Conservation (phyloP, 2,329 filamentous ascomycete genomes). For the Parastagonospora avenae region DNA sequence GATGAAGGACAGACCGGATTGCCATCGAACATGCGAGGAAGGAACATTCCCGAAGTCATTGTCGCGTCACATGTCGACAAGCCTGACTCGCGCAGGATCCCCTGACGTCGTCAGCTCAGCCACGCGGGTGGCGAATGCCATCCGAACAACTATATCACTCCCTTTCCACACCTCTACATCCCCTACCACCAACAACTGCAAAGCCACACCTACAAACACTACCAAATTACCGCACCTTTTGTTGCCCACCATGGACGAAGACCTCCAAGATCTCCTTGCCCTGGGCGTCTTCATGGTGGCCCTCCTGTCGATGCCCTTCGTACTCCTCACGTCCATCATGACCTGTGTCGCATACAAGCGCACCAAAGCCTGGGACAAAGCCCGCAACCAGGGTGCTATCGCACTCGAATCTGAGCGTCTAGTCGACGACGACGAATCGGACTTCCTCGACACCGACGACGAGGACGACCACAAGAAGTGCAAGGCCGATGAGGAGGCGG, state of each 20-base stretch:
- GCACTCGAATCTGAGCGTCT: slow-evolving; percentile 26
- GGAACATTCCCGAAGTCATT: not conserved
- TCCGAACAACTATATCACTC: not conserved
- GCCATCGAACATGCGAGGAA: not conserved
- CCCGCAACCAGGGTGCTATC: slow-evolving; percentile 28
- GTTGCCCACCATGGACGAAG: slow-evolving; percentile 33
- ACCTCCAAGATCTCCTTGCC: slow-evolving; percentile 34
- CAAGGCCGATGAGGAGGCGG: slow-evolving; percentile 37
- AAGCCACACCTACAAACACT: not conserved
- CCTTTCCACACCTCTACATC: not conserved
- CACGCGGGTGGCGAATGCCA: not conserved
- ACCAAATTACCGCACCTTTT: not conserved
- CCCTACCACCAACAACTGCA: not conserved
- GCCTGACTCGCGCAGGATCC: not conserved
- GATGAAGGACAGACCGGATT: too few species aligned
- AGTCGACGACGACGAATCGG: slow-evolving; percentile 27
- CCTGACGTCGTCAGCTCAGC: not conserved
- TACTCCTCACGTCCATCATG: slow-evolving; percentile 28
- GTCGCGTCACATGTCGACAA: not conserved
- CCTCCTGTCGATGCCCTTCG: slow-evolving; percentile 30
- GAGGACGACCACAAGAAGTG: slow-evolving; percentile 33
- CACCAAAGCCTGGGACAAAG: slow-evolving; percentile 40
- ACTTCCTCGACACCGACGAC: slow-evolving; percentile 39
- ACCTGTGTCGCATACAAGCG: slow-evolving; percentile 34
- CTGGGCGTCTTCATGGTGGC: slow-evolving; percentile 29